These are phyloP conservation scores for Annulohypoxylon truncatum DNA, from an alignment of 2,329 filamentous ascomycete genomes.

Conservation along the genomic window DNA sequence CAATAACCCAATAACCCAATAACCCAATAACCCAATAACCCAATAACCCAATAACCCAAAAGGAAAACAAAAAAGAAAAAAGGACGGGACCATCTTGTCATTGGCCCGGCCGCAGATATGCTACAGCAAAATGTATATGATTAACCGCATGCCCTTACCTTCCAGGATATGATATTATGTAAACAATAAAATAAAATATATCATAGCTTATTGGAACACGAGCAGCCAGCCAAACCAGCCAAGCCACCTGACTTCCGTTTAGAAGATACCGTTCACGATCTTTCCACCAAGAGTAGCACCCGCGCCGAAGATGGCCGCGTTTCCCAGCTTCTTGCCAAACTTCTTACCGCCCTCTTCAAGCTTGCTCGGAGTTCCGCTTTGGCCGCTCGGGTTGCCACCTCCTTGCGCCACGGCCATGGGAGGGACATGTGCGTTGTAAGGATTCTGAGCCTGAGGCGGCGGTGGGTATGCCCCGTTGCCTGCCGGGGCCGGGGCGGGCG, in stretches of 20 bases:
- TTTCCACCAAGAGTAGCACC: constrained; percentile 91
- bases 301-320: constrained; percentile 87
- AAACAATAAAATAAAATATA: background rate
- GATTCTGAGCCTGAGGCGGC: constrained; percentile 63
- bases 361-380: constrained; percentile 65
- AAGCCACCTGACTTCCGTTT: constrained; percentile 46
- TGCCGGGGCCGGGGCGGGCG: constrained; percentile 41
- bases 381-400: constrained; percentile 52
- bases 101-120: constrained; percentile 1
- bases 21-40: no score
- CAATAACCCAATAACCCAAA: no score
- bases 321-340: constrained; percentile 93
- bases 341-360: constrained; percentile 86
- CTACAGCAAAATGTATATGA: background rate
- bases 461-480: constrained; percentile 54
- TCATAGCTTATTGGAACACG: background rate
- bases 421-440: constrained; percentile 77
- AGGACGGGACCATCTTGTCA: background rate
- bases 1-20: no score
- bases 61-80: background rate
- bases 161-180: background rate
- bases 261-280: constrained; percentile 92
- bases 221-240: background rate
- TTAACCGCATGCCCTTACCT: background rate
- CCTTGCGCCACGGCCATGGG: constrained; percentile 77